Base-by-base conservation (phyloP, 805 yeast genomes). In the Wickerhamiella parazyma region DNA sequence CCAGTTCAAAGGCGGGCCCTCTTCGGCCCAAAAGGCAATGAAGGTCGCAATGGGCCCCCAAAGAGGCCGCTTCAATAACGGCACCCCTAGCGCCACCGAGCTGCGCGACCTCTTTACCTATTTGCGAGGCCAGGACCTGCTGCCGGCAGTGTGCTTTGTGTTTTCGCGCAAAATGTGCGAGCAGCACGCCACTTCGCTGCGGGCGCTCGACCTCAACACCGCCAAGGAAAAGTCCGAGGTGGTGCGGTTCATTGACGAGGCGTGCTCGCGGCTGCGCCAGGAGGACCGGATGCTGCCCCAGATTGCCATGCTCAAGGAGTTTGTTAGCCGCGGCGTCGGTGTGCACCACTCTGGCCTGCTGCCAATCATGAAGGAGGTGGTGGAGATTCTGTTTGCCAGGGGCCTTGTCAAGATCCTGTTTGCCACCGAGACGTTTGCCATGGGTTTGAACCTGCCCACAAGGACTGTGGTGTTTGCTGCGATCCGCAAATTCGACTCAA, bases 361-460 rank as follows among this genome's bases (percentile, higher is more conserved):
- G 45, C 97, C 97, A 0, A 87, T 87, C 33, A 93, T 87, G 21
- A 87, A 87, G 55, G 97, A 87, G 57, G 76, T 85, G 37, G 87
- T 87, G 50, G 98, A 91, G 62, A 87, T 91, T 45, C 63, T 91
- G 38, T 91, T 91, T 64, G 78, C 96, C 0, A 79, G 75, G 52
- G 78, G 94, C 0, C 68, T 89, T 41, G 82, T 91, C 36, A 87
- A 86, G 60, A 91, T 89, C 1, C 65, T 91, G 42, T 91, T 91
- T 66, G 97, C 98, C 0, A 91, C 98, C 0, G 98, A 91, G 61
- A 91, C 98, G 0, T 89, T 91, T 69, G 97, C 98, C 6, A 91
- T 91, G 97, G 98, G 98, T 11, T 72, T 91, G 58, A 91, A 91
- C 58, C 67, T 91, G 56, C 98, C 98, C 10, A 89, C 98, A 0